These are phyloP conservation scores for Tylopilus orsonianus DNA, from an alignment of 1,284 basidiomycete genomes.

Conservation along the genomic window DNA sequence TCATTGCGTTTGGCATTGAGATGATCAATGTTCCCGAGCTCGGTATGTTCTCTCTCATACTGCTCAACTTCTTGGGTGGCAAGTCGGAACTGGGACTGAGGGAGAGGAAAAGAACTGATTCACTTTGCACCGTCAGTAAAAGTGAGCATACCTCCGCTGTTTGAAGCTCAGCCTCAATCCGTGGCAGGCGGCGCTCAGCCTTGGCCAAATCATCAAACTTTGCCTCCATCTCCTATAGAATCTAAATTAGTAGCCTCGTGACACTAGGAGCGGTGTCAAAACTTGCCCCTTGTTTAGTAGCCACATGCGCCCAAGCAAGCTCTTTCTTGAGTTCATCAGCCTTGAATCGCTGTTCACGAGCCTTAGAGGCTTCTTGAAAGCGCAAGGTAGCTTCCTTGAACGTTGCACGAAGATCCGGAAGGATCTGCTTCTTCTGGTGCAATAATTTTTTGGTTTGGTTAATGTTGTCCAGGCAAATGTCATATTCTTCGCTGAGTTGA, in stretches of 20 bases:
- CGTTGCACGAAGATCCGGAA: slow-evolving; percentile 70
- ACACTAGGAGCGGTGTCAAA: background rate
- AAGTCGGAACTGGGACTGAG: slow-evolving; percentile 40
- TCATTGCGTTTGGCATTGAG: slow-evolving; percentile 46
- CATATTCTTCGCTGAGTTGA: slow-evolving; percentile 87
- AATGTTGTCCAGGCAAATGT: slow-evolving; percentile 72
- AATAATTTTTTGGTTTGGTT: slow-evolving; percentile 63
- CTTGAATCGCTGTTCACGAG: slow-evolving; percentile 68
- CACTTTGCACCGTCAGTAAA: background rate
- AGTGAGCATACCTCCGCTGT: slow-evolving; percentile 46
- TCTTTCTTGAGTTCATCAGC: slow-evolving; percentile 75
- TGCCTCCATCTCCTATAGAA: slow-evolving; percentile 47
- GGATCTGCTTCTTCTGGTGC: slow-evolving; percentile 63
- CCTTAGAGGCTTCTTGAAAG: slow-evolving; percentile 74
- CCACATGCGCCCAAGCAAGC: slow-evolving; percentile 88
- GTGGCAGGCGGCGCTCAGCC: slow-evolving; percentile 46
- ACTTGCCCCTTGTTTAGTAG: slow-evolving; percentile 62
- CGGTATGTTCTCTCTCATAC: slow-evolving; percentile 47
- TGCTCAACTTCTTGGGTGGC: slow-evolving; percentile 48
- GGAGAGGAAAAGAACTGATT: slow-evolving; percentile 1
- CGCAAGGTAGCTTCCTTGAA: slow-evolving; percentile 60
- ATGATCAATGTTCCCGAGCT: slow-evolving; percentile 53
- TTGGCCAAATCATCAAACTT: slow-evolving; percentile 55
- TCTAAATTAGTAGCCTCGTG: background rate
- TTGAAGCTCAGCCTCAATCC: slow-evolving; percentile 46